Conservation (phyloP, 345 rosid genomes). For the Gossypium turneri region DNA sequence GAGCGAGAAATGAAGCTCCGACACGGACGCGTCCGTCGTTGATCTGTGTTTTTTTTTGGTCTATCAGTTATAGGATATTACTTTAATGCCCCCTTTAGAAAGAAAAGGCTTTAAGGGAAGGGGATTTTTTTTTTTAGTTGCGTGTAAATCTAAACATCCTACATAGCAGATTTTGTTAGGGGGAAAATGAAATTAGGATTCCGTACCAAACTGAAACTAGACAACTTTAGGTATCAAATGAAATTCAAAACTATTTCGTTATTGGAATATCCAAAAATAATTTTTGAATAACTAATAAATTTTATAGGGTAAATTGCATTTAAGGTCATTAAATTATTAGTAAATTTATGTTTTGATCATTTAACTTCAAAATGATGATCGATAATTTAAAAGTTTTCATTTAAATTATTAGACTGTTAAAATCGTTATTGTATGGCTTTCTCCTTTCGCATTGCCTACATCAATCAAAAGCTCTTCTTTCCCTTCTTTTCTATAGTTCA, state of each 20-base stretch:
- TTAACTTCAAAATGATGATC: too few relatives aligned
- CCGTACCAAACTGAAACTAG: too few relatives aligned
- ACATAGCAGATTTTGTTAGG: background rate
- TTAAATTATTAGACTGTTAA: rapidly evolving
- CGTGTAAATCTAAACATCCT: background rate
- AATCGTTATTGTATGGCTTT: too few relatives aligned
- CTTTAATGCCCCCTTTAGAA: constrained; percentile 7
- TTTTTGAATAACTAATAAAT: background rate
- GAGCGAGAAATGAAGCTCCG: background rate
- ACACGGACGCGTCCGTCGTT: constrained; percentile 9
- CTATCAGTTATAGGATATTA: background rate
- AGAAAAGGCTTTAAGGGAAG: background rate
- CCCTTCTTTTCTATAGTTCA: too few relatives aligned
- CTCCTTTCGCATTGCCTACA: rapidly evolving
- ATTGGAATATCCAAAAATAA: background rate
- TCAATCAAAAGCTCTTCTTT: too few relatives aligned
- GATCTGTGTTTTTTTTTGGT: background rate
- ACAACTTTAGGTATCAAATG: background rate
- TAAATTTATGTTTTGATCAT: too few relatives aligned
- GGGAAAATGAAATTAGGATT: background rate
- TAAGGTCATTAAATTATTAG: rapidly evolving
- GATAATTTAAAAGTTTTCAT: rapidly evolving
- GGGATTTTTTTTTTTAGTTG: background rate
- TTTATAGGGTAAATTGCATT: too few relatives aligned
- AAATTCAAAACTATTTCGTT: background rate